These are phyloP conservation scores for Ascodesmis nigricans DNA, from an alignment of 495 filamentous ascomycete genomes.

Conservation along the genomic window DNA sequence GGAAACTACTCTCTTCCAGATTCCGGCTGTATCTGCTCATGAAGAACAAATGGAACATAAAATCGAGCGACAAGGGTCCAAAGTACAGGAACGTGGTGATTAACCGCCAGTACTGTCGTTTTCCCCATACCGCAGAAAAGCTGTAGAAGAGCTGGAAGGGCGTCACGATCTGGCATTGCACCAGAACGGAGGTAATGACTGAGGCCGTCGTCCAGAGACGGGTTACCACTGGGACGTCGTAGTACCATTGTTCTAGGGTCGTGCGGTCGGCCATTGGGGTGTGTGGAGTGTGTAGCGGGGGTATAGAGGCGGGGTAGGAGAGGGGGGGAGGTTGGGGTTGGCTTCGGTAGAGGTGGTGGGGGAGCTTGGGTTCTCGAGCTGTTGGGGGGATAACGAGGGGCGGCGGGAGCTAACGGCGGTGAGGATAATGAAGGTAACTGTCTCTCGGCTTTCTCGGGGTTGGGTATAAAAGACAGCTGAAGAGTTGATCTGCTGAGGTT, in stretches of 20 bases:
- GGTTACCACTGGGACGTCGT: slow-evolving; percentile 89
- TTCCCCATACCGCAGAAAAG: slow-evolving; percentile 71
- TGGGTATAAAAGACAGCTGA: too few species aligned
- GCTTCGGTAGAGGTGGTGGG: slow-evolving; percentile 1
- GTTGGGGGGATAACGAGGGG: too few species aligned
- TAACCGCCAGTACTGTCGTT: slow-evolving; percentile 92
- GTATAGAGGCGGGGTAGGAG: too few species aligned
- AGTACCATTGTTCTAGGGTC: slow-evolving; percentile 91
- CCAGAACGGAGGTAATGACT: slow-evolving; percentile 65
- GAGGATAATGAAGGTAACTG: too few species aligned
- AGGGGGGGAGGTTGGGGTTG: too few species aligned
- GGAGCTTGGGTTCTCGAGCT: too few species aligned
- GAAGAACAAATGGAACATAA: slow-evolving; percentile 98
- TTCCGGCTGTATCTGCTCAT: slow-evolving; percentile 88
- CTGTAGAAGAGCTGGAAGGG: slow-evolving; percentile 95
- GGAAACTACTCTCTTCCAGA: slow-evolving; percentile 64
- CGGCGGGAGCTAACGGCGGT: too few species aligned
- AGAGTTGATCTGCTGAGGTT: too few species aligned
- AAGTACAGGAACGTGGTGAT: slow-evolving; percentile 93
- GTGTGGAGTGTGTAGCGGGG: too few species aligned
- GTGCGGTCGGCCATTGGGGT: slow-evolving; percentile 19
- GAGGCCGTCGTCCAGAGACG: slow-evolving; percentile 91
- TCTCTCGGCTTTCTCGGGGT: too few species aligned
- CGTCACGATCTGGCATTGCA: slow-evolving; percentile 76
- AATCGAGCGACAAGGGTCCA: slow-evolving; percentile 77